phyloP scores from a whole-genome alignment of 176 grass and related monocot species.

The Ampelocalamus luodianensis region DNA sequence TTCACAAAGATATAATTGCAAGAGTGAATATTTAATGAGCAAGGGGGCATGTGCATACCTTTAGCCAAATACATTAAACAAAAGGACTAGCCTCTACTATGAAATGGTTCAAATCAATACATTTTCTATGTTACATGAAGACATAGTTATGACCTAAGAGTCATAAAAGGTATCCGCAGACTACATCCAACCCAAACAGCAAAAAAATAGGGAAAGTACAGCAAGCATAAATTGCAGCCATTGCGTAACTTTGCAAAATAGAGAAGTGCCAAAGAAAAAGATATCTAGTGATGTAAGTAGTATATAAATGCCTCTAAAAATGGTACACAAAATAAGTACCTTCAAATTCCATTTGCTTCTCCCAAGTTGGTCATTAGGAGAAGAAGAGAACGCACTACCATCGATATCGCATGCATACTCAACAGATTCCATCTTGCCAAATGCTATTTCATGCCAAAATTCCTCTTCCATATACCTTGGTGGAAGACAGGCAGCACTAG shows the following conservation, averaged over 20 bases:
- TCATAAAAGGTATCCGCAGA: background rate
- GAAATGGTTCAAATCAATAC: background rate
- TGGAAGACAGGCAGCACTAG: conserved; percentile 79
- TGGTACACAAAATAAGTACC: conserved; percentile 51
- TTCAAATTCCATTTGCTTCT: conserved; percentile 95
- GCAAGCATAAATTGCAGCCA: conserved; percentile 7
- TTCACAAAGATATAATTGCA: conserved; percentile 35
- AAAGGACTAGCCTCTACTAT: background rate
- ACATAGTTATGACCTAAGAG: background rate
- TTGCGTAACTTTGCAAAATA: background rate
- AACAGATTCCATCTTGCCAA: conserved; percentile 86
- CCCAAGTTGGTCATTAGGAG: conserved; percentile 76
- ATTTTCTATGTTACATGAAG: background rate
- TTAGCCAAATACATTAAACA: conserved; percentile 21
- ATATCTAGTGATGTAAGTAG: background rate
- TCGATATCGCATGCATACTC: conserved; percentile 99
- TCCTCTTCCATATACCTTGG: conserved; percentile 92
- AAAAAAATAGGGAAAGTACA: conserved; percentile 29
- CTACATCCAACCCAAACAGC: conserved; percentile 20
- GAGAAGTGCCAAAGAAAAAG: background rate
- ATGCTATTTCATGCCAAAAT: conserved; percentile 99
- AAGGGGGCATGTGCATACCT: background rate
- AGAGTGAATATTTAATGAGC: background rate
- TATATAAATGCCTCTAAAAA: conserved; percentile 28
- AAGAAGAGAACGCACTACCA: conserved; percentile 90